These are phyloP conservation scores for Podila epigama DNA, from an alignment of 192 early-diverging fungal genomes.

Conservation along the genomic window DNA sequence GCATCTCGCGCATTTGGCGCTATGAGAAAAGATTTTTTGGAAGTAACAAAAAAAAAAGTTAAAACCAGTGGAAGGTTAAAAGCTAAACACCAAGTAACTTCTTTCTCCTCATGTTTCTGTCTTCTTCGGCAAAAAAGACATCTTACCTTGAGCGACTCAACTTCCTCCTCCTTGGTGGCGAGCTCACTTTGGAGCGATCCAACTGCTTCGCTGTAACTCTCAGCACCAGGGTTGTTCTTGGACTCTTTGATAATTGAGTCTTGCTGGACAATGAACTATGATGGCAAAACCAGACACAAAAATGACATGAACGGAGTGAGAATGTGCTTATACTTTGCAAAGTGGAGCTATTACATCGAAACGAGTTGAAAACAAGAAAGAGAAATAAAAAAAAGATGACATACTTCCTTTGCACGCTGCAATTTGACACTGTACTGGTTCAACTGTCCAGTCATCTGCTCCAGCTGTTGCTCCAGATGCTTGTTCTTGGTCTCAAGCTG, in stretches of 20 bases:
- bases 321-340: not conserved
- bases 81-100: not conserved
- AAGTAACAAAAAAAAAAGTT: not conserved
- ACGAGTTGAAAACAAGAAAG: not conserved
- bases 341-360: not conserved
- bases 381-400: not conserved
- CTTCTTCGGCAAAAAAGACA: constrained; percentile 2
- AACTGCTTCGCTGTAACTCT: constrained; percentile 62
- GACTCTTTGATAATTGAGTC: constrained; percentile 49
- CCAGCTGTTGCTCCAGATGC: constrained; percentile 42
- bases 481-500: constrained; percentile 46
- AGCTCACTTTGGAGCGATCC: constrained; percentile 61
- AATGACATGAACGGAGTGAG: constrained; percentile 29
- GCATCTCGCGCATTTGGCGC: constrained; percentile 76
- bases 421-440: constrained; percentile 30
- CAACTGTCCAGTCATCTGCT: constrained; percentile 22
- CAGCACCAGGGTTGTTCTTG: constrained; percentile 28
- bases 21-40: constrained; percentile 50
- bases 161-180: constrained; percentile 52
- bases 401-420: constrained; percentile 30
- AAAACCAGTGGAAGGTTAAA: no score
- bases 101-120: constrained; percentile 33
- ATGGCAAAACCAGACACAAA: constrained; percentile 34
- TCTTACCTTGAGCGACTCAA: constrained; percentile 40
- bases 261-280: constrained; percentile 57